Base-by-base conservation (phyloP, 2,329 filamentous ascomycete species). In the Pseudopithomyces maydicus region DNA sequence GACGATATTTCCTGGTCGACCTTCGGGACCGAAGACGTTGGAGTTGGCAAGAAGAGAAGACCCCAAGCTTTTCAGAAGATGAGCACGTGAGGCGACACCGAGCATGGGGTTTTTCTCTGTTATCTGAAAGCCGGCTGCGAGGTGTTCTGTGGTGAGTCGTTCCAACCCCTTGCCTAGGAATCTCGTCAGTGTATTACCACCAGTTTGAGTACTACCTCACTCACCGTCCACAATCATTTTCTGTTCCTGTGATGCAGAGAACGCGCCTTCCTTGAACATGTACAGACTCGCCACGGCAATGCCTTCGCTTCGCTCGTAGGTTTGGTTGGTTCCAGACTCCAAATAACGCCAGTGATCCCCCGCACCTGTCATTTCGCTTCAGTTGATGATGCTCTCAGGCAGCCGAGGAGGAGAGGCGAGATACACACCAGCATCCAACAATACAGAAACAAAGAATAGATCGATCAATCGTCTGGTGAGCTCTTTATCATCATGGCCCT, bases 331-430 rank as follows among this genome's bases (percentile, higher is more conserved):
- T 67, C 95, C 91, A 55, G 88, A 88, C 70, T 92, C 95, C 79
- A 90, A 92, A 78, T 96, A 98, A 59, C 86, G 88, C 94, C 94
- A 98, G 64, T 85, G 82, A 1, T 88, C 93, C 35, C 94, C 94
- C 1, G 94, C 92, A 22, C 45, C 45, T 48, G 11, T 2, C 36
- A 6, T 3, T 36, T 23, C 8, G 35, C 4, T 4, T 35, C 11
- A 35, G 8, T 22, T 26, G 3, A 29, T 26, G 10, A 1, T 15
- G 14, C n/a, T 14, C 14, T 8, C 29, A 11, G 8, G 17, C 43
- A 7, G 26, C 26, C 26, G 8, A 29, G 8, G 26, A 10, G 12
- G 15, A 3, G 3, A 14, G 6, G 14, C 29, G 15, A 26, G 17
- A 6, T 94, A 94, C 1, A 94, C 92, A 22, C 94, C 94, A 4